phyloP scores from a whole-genome alignment of 306 rosid species.

The Gynostemma pentaphyllum region DNA sequence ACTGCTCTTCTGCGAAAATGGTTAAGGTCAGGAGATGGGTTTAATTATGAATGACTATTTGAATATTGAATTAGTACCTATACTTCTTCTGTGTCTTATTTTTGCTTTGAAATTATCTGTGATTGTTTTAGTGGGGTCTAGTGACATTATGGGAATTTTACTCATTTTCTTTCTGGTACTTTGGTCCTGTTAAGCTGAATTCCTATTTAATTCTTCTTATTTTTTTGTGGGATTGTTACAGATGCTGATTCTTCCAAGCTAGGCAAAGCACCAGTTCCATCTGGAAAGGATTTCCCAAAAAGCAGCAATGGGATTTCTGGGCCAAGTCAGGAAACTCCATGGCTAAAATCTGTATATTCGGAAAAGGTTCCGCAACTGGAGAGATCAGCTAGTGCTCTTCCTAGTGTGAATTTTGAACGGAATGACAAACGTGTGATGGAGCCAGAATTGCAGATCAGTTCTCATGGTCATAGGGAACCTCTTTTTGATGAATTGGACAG shows the following conservation, averaged over 20 bases:
- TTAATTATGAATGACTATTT: neutral
- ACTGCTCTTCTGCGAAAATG: neutral
- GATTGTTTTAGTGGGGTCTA: neutral
- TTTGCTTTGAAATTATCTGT: neutral
- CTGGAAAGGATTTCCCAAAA: conserved; percentile 51
- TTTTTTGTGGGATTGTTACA: conserved; percentile 24
- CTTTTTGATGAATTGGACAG: conserved; percentile 84
- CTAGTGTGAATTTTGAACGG: conserved; percentile 47
- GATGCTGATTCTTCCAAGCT: conserved; percentile 66
- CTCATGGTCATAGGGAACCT: conserved; percentile 61
- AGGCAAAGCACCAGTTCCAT: conserved; percentile 24
- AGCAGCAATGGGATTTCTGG: conserved; percentile 49
- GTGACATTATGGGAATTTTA: neutral
- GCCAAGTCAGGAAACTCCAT: conserved; percentile 66
- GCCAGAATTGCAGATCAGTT: conserved; percentile 50
- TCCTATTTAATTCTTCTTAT: conserved; percentile 16
- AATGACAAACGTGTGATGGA: conserved; percentile 44
- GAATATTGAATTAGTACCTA: neutral
- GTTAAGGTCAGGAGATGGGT: neutral
- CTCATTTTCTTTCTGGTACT: neutral
- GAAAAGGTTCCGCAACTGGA: conserved; percentile 59
- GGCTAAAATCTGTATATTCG: conserved; percentile 59
- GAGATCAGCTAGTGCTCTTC: conserved; percentile 45
- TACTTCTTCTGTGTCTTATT: neutral
- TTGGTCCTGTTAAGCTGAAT: neutral